Base-by-base conservation (phyloP, 768 basidiomycete species). In the Trametes punicea region DNA sequence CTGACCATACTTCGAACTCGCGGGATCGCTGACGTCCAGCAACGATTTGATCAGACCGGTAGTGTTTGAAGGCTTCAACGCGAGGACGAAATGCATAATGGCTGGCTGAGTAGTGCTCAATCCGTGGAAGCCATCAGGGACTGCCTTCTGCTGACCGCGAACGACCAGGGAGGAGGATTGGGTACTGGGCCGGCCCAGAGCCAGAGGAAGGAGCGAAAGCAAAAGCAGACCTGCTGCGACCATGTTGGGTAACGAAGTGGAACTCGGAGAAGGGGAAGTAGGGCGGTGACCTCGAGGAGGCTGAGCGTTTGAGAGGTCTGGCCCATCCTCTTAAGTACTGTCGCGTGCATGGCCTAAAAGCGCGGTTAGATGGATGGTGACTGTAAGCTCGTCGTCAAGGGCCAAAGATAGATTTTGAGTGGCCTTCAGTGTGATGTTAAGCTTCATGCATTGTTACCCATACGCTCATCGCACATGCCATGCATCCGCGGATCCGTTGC, bases 11-110 rank as follows among this genome's bases (percentile, higher is more conserved):
- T 65, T 59, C 7, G 67, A 57, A 61, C 68, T 75, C 20, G 64
- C 57, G 5, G 76, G 75, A n/a, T 70, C 69, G 52, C 72, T 74
- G 63, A 75, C 73, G 29, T 68, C 72, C 44, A 68, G 56, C 11
- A 75, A 64, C 18, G 62, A 65, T 42, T 69, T 60, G 56, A 71
- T 63, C 18, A 77, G 69, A 4, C 74, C 74, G 1, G 46, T 47
- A 23, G 70, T 65, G 57, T 77, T 64, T 39, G 54, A 67, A 33
- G 70, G 69, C 31, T 62, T 62, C 48, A 77, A 63, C 3, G 66
- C 74, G 30, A 77, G 60, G 30, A 50, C 39, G 44, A 60, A 55
- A 1, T 26, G 40, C 30, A 56, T 27, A 23, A 50, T 46, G 6
- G 42, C 18, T 2, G 40, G 46, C 8, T 36, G 34, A 42, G 18